Conservation (phyloP, 139 green algal species). For the Tetradesmus lagerheimii region DNA sequence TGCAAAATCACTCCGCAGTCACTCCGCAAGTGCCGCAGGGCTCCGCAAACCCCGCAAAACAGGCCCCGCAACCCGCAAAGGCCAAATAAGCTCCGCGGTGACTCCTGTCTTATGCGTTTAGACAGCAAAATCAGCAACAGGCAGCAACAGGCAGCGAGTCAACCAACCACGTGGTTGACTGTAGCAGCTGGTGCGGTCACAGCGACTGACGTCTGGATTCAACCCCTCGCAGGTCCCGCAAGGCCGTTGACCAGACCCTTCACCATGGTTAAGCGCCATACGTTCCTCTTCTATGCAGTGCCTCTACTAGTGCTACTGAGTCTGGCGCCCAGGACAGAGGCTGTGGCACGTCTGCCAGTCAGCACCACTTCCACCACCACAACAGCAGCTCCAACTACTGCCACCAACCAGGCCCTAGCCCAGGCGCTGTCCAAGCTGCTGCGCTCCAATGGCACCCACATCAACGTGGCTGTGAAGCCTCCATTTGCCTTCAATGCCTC, state of each 20-base stretch:
- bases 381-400: neutral
- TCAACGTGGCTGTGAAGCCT: neutral
- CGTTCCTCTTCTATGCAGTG: neutral
- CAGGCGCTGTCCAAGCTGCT: neutral
- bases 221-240: too few relatives aligned
- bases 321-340: neutral
- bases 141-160: neutral
- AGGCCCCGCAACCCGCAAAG: too few relatives aligned
- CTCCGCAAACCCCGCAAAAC: too few relatives aligned
- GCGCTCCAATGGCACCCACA: neutral
- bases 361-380: neutral
- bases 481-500: neutral
- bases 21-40: too few relatives aligned
- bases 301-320: neutral
- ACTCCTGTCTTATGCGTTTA: too few relatives aligned
- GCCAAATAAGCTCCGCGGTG: too few relatives aligned
- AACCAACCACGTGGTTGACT: neutral
- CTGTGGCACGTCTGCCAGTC: neutral
- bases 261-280: neutral
- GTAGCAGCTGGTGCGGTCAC: neutral
- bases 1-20: too few relatives aligned
- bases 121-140: too few relatives aligned
- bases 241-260: neutral
- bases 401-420: neutral
- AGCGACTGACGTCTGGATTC: too few relatives aligned